Conservation (phyloP, 2,329 filamentous ascomycete species). For the Fusarium burgessii region DNA sequence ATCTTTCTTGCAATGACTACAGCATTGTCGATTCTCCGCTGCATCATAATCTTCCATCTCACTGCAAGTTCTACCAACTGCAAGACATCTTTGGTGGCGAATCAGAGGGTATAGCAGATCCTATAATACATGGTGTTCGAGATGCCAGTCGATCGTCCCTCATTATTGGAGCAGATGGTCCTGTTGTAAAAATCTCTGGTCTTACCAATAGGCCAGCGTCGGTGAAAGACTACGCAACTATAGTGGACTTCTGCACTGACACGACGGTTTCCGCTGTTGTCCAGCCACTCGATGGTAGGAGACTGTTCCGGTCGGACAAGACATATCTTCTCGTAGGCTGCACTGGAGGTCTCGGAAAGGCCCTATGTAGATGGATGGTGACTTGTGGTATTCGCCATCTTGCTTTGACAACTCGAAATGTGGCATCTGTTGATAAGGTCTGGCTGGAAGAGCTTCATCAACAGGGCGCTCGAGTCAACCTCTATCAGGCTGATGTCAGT, state of each 20-base stretch:
- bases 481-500: slow-evolving; percentile 21
- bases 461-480: slow-evolving; percentile 1
- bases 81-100: neutral
- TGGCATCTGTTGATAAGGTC: neutral
- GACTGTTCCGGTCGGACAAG: slow-evolving; percentile 1
- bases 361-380: slow-evolving; percentile 5
- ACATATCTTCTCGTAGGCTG: slow-evolving; percentile 1
- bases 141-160: neutral
- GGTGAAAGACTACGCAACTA: neutral
- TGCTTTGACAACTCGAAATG: slow-evolving; percentile 6
- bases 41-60: neutral
- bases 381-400: neutral
- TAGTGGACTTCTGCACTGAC: neutral
- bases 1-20: neutral
- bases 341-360: slow-evolving; percentile 7
- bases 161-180: neutral
- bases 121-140: neutral
- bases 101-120: neutral
- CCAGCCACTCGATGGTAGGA: neutral
- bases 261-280: neutral
- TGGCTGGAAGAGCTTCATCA: neutral
- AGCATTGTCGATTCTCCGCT: neutral
- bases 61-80: neutral
- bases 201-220: neutral
- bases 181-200: neutral